Evolutionary conservation across 1,139 yeast species (phyloP), one percentile per base, ranked within the genome.

Genomic region (Suhomyces terraborum): DNA sequence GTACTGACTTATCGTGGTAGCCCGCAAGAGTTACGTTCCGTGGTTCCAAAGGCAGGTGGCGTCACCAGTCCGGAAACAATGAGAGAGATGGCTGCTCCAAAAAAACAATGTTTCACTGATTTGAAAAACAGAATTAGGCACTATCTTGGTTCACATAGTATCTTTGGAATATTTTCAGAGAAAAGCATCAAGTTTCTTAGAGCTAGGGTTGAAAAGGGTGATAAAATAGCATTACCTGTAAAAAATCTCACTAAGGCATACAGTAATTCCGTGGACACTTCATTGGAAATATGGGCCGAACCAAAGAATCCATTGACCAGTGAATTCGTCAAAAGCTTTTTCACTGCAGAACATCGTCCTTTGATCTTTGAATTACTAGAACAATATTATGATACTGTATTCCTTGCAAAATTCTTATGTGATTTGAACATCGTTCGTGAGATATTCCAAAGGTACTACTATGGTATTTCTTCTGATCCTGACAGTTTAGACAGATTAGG

Each of bases 61-160:
- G 23, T 40, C 12, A 40, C 20, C 9, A 29, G 32, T 23, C 39
- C 42, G 3, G 22, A 31, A 7, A 25, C 24, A 6, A 26, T 35
- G 27, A 35, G 28, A 23, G 39, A 35, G 17, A 26, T 35, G 25
- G 36, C 19, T 5, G n/a, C 42, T 4, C 42, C 42, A 5, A 25
- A 26, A 13, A 25, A 29, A 8, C 26, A 25, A 10, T 35, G 42
- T 22, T 23, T 27, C 10, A 14, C 26, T 4, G 23, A 12, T 4
- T 19, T 29, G 4, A 26, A 26, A 12, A 35, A 40, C 13, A 17
- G 40, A 6, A 16, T 40, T 8, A 36, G 29, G 13, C 29, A 36
- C 21, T 46, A 36, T 24, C 40, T 46, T 10, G 53, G 51, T 2
- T 22, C 40, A 12, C 51, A 48, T 26, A 43, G 48, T 27, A 36